Evolutionary conservation across 306 rosid genomes (phyloP), one percentile per base, ranked within the genome.

Genomic region (Lathyrus sativus): DNA sequence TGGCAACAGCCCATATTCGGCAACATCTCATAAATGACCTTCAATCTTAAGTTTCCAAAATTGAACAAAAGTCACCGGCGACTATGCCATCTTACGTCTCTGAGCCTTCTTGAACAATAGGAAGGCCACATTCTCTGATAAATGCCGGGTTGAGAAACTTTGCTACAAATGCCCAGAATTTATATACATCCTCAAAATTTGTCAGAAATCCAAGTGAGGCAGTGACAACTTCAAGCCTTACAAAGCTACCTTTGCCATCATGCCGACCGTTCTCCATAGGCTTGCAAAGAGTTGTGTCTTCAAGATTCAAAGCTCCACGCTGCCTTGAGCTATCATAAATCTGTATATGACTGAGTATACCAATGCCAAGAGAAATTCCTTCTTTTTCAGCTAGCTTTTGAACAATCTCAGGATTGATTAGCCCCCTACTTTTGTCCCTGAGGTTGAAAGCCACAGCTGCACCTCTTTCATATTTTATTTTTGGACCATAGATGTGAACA

Each of bases 381-480:
- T 90, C 96, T 71, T 82, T 88, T 70, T 92, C 98, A 51, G 98
- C 98, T 62, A 92, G 84, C 87, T 86, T 88, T 78, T 86, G 95
- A 76, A 92, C 98, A 70, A 85, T 76, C 81, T 92, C 98, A 48
- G 98, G 98, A 69, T 76, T 81, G 76, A 92, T 85, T 54, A 88
- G 79, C 56, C 88, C 96, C 70, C 78, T 63, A 46, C 75, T 87
- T 72, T 74, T 74, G 68, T 86, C 93, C 74, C 91, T 88, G 66
- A 92, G 65, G 54, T 92, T 92, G 85, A 92, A 92, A 63, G 98
- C 98, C 65, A 92, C 91, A 29, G 98, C 93, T 19, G 96, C 96
- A 63, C 98, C 98, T 67, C 98, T 85, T 78, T 92, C 98, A 39
- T 92, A 92, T 76, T 92, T 92, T 56, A 92, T 89, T 70, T 92